Percentiles rank a stretch among this genome's conserved stretches.
Conservation (phyloP, 148 eudicot species). For the Silene uniflora region DNA sequence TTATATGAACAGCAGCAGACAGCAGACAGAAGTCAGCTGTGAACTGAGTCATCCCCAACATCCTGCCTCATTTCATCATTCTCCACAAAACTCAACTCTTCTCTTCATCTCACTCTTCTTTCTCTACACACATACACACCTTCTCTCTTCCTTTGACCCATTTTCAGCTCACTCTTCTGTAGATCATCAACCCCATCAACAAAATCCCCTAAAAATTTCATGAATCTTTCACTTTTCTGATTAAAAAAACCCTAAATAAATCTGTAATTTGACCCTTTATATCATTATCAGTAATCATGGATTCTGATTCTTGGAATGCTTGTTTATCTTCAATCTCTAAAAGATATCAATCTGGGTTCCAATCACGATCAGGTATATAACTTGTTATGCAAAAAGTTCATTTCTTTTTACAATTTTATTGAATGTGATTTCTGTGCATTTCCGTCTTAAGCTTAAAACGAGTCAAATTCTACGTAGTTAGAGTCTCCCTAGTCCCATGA, state of each 20-base stretch:
- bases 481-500: too few species aligned
- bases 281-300: slow-evolving; percentile 44
- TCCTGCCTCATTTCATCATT: neutral
- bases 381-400: neutral
- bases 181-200: neutral
- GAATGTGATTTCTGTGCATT: neutral
- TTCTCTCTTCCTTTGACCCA: slow-evolving; percentile 10
- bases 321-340: slow-evolving; percentile 70
- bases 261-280: slow-evolving; percentile 10
- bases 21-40: neutral
- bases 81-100: slow-evolving; percentile 10
- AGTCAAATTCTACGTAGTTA: neutral
- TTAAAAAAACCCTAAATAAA: slow-evolving; percentile 27
- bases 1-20: neutral
- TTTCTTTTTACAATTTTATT: neutral
- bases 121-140: neutral
- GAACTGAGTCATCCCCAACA: slow-evolving; percentile 9
- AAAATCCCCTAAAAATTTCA: neutral
- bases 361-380: slow-evolving; percentile 67
- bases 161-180: neutral
- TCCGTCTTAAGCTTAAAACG: neutral
- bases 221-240: neutral
- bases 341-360: slow-evolving; percentile 69
- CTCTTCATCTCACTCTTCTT: slow-evolving; percentile 5
- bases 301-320: slow-evolving; percentile 79